Conservation (phyloP, 106 monocot species). For the Dioscorea zingiberensis region DNA sequence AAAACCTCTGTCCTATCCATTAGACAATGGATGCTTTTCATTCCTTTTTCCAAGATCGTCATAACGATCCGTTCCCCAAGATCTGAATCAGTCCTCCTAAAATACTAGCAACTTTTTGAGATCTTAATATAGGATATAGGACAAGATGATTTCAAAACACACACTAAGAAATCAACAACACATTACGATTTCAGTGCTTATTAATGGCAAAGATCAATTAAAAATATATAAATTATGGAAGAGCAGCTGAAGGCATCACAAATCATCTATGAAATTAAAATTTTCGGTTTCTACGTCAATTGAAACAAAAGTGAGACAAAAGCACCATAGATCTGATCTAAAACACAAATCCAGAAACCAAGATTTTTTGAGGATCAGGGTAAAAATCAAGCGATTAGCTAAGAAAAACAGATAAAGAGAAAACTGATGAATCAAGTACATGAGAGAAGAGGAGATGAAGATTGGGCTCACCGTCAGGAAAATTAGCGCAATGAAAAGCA, state of each 20-base stretch:
- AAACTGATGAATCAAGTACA: not conserved
- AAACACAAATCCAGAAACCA: no score
- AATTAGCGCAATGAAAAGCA: not conserved
- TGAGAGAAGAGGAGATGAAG: not conserved
- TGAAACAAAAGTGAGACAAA: no score
- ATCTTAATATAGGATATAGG: not conserved
- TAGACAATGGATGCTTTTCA: constrained; percentile 14
- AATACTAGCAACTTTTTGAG: not conserved
- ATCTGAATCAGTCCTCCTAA: not conserved
- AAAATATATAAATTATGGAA: no score
- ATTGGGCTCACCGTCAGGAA: not conserved
- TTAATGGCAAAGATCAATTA: not conserved
- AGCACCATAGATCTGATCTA: no score
- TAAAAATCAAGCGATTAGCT: no score
- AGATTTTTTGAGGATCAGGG: no score
- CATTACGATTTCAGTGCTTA: not conserved
- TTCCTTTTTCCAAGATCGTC: not conserved
- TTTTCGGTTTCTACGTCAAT: no score
- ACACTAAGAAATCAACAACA: not conserved
- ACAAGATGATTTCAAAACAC: not conserved
- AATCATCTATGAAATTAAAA: no score
- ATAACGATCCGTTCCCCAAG: not conserved
- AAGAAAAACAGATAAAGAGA: not conserved
- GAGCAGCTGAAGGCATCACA: no score
- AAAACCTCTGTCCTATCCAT: constrained; percentile 15